Percentiles rank a stretch among this genome's conserved stretches.
These are phyloP conservation scores for Leavenworthia alabamica DNA, from an alignment of 345 rosid genomes.

Conservation along the genomic window DNA sequence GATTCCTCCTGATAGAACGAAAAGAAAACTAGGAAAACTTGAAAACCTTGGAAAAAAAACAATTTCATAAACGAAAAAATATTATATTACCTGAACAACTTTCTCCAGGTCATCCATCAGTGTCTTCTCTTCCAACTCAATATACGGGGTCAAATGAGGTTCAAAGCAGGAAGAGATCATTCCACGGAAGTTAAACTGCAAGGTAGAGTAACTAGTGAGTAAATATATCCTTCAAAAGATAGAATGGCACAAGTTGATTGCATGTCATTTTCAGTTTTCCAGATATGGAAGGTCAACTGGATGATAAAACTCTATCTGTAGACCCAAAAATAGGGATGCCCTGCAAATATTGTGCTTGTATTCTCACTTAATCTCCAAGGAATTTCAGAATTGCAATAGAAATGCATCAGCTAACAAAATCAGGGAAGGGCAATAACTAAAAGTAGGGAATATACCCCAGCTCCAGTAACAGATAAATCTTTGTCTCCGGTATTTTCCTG, in stretches of 20 bases:
- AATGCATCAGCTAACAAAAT: conserved; percentile 16
- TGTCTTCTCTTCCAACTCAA: conserved; percentile 94
- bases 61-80: conserved; percentile 1
- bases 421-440: neutral
- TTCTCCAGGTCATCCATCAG: conserved; percentile 95
- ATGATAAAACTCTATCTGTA: conserved; percentile 3
- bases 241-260: conserved; percentile 5
- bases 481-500: conserved; percentile 74
- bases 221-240: conserved; percentile 6
- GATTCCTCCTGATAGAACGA: conserved; percentile 69
- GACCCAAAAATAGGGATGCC: neutral
- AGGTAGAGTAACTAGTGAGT: conserved; percentile 17
- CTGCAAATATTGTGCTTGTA: conserved; percentile 9
- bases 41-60: conserved; percentile 18
- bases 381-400: neutral
- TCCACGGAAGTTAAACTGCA: conserved; percentile 97
- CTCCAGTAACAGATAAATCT: conserved; percentile 82
- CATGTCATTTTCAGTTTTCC: conserved; percentile 2
- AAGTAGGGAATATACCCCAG: conserved; percentile 65
- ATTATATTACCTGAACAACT: conserved; percentile 69
- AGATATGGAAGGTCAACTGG: neutral
- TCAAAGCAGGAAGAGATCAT: conserved; percentile 96
- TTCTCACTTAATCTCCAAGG: conserved; percentile 2
- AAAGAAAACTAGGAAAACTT: conserved; percentile 3
- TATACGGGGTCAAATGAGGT: conserved; percentile 79